These are phyloP conservation scores for Salix dunnii DNA, from an alignment of 345 rosid species.

Conservation along the genomic window DNA sequence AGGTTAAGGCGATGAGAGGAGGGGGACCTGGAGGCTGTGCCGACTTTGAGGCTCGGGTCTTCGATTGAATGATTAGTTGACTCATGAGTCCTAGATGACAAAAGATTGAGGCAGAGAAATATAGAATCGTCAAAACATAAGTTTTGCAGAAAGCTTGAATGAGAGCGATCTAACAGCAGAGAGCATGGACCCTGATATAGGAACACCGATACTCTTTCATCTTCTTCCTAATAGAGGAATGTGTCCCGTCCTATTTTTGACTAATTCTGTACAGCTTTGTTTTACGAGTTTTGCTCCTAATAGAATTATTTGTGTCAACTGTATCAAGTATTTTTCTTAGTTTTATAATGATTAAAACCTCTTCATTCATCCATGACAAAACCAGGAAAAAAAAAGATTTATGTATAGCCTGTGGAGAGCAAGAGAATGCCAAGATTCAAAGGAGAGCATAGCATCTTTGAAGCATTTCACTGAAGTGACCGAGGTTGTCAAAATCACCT, in stretches of 20 bases:
- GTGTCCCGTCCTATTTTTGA: background rate
- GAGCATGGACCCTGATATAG: background rate
- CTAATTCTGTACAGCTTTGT: too few relatives aligned
- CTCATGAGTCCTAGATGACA: background rate
- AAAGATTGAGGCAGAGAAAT: background rate
- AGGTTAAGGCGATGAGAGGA: too few relatives aligned
- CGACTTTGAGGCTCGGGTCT: too few relatives aligned
- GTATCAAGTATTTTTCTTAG: too few relatives aligned
- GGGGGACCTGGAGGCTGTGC: too few relatives aligned
- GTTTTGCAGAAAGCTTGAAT: background rate
- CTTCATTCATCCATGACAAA: background rate
- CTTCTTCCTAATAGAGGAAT: background rate
- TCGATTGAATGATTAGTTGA: too few relatives aligned
- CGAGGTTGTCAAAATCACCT: too few relatives aligned
- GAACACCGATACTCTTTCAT: too few relatives aligned
- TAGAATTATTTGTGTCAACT: too few relatives aligned
- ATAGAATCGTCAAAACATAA: background rate
- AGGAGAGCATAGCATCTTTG: background rate
- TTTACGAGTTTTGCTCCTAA: too few relatives aligned
- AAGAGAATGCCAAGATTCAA: background rate
- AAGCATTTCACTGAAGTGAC: background rate
- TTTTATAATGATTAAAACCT: too few relatives aligned
- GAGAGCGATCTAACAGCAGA: background rate
- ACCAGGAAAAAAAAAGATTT: too few relatives aligned
- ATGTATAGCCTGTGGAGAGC: background rate